A percentile compares a stretch with the other conserved stretches of the same genome.
phyloP scores from a whole-genome alignment of 1,284 basidiomycete species.

The Mycena sp. region DNA sequence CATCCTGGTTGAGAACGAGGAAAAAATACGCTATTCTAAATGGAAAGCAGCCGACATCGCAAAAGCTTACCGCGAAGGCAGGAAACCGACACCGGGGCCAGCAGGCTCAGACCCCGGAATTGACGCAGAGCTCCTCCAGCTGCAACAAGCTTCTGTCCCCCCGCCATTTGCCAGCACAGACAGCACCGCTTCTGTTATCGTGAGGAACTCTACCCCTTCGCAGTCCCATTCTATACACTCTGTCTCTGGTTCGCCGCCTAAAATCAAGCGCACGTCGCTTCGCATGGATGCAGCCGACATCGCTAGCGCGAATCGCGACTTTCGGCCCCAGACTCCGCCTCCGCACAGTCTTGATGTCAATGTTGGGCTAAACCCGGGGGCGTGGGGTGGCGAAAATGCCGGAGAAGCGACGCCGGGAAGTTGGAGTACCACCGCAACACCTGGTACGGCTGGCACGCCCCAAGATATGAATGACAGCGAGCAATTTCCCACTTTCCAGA shows the following conservation, averaged over 20 bases:
- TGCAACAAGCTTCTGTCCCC: slow-evolving; percentile 33
- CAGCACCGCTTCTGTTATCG: slow-evolving; percentile 11
- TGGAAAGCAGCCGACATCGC: slow-evolving; percentile 94
- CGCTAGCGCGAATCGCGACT: slow-evolving; percentile 28
- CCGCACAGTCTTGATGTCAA: slow-evolving; percentile 3
- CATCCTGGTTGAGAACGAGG: slow-evolving; percentile 60
- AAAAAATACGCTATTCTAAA: slow-evolving; percentile 89
- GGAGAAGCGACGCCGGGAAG: slow-evolving; percentile 56
- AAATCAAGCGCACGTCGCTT: slow-evolving; percentile 37
- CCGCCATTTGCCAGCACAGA: slow-evolving; percentile 29
- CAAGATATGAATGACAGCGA: slow-evolving; percentile 34
- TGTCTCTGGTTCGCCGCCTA: slow-evolving; percentile 39
- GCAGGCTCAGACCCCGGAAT: slow-evolving; percentile 53
- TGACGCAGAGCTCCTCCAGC: slow-evolving; percentile 39
- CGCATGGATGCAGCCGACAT: slow-evolving; percentile 41
- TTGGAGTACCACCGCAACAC: slow-evolving; percentile 74
- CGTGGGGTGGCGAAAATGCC: slow-evolving; percentile 34
- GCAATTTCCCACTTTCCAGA: slow-evolving; percentile 29
- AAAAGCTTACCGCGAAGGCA: slow-evolving; percentile 89
- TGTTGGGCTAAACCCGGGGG: slow-evolving; percentile 21
- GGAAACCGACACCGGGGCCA: slow-evolving; percentile 74
- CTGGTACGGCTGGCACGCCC: slow-evolving; percentile 51
- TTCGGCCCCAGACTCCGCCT: slow-evolving; percentile 21
- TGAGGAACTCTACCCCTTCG: slow-evolving; percentile 24
- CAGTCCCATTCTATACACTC: slow-evolving; percentile 30